Percentiles rank a stretch among this genome's conserved stretches.
phyloP scores from a whole-genome alignment of 352 stramenopile genomes.

The Saprolegnia parasitica region DNA sequence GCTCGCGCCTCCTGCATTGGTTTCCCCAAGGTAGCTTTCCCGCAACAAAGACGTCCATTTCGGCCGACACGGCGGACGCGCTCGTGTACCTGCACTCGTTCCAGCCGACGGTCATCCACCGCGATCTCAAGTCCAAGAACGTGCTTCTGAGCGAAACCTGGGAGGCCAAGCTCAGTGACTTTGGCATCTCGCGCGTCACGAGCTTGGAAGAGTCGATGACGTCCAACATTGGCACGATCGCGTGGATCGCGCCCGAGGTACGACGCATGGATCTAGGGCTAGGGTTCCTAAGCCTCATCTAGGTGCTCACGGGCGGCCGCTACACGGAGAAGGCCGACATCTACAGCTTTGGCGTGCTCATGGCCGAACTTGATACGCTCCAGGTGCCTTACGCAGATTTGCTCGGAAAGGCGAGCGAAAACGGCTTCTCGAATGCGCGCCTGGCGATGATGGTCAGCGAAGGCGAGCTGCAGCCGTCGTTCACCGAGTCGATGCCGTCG shows the following conservation, averaged over 20 bases:
- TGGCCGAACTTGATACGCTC: constrained; percentile 25
- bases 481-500: constrained; percentile 42
- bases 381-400: constrained; percentile 25
- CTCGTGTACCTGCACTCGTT: constrained; percentile 58
- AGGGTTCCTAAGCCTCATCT: too few species aligned
- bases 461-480: constrained; percentile 64
- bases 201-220: constrained; percentile 42
- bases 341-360: constrained; percentile 28
- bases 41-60: constrained; percentile 36
- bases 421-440: constrained; percentile 27
- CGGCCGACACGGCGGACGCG: constrained; percentile 42
- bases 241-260: constrained; percentile 58
- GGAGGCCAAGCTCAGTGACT: constrained; percentile 64
- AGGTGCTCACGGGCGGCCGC: constrained; percentile 25
- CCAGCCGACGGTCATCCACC: constrained; percentile 40
- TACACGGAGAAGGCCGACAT: constrained; percentile 30
- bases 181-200: constrained; percentile 52
- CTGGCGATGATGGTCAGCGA: constrained; percentile 44
- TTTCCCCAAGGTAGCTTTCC: neutral
- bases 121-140: constrained; percentile 50
- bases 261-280: too few species aligned
- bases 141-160: constrained; percentile 49
- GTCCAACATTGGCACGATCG: constrained; percentile 44
- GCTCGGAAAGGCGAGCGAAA: constrained; percentile 24
- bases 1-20: constrained; percentile 31